A percentile compares a stretch with the other conserved stretches of the same genome.
phyloP scores from a whole-genome alignment of 1,284 basidiomycete species.

The Fomitopsis pinicola region DNA sequence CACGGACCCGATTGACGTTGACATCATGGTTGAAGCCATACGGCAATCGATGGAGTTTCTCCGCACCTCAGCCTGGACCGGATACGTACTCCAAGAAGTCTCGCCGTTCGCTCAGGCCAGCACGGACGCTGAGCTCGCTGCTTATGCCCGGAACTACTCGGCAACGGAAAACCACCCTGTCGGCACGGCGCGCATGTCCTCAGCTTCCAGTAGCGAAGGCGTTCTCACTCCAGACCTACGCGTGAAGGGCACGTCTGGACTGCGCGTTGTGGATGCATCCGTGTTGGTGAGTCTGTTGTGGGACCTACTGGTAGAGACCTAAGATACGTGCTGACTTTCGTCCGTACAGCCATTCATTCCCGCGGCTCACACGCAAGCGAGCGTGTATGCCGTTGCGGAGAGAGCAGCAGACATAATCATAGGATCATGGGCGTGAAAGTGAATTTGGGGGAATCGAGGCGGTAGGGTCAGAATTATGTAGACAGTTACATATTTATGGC shows the following conservation, averaged over 20 bases:
- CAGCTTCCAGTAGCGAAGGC: constrained; percentile 6
- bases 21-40: constrained; percentile 11
- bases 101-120: constrained; percentile 9
- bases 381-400: constrained; percentile 15
- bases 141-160: constrained; percentile 10
- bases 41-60: constrained; percentile 10
- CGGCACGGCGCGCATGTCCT: constrained; percentile 23
- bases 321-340: background rate
- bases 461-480: too few species aligned
- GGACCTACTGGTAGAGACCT: background rate
- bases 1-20: constrained; percentile 13
- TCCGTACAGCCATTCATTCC: constrained; percentile 13
- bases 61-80: constrained; percentile 12
- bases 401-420: constrained; percentile 15
- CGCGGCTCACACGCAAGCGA: constrained; percentile 13
- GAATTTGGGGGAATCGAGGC: too few species aligned
- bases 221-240: constrained; percentile 25
- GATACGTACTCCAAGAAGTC: constrained; percentile 12
- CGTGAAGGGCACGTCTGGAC: constrained; percentile 14
- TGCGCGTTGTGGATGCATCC: constrained; percentile 18
- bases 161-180: constrained; percentile 19
- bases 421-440: too few species aligned
- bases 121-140: constrained; percentile 14
- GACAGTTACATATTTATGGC: too few species aligned
- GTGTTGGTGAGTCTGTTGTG: constrained; percentile 9